Base-by-base conservation (phyloP, 257 asterid species). In the Nicotiana tomentosiformis region DNA sequence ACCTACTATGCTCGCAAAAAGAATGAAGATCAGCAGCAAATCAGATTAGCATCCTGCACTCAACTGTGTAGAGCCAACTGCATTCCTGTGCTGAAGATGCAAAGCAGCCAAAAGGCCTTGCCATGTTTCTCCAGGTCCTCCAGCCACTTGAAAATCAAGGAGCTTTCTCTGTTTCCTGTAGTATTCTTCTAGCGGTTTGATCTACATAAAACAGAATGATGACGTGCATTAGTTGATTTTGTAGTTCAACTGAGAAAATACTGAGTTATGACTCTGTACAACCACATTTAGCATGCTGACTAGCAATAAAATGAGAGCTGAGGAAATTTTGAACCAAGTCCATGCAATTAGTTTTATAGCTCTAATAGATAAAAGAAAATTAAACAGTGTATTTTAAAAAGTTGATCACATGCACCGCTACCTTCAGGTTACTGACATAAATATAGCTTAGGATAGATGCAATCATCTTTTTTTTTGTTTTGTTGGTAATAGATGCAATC, bases 61-160 rank as follows among this genome's bases (percentile, higher is more conserved):
- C 92, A 95, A 79, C 87, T 95, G 93, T 18, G 97, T 87, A 14
- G 92, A 83, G 81, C 83, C 84, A 83, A 87, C 84, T 43, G 81
- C 87, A 81, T 83, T 90, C 88, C 89, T 87, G 87, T 92, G 93
- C 84, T 87, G 94, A 82, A 96, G 97, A 88, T 94, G 97, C 90
- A 96, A 84, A 68, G 98, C 95, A 77, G 98, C 96, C 90, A 96
- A 88, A 66, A 96, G 95, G 70, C 98, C 95, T 82, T 90, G 93
- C 98, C 98, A 96, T 74, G 95, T 84, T 66, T 94, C 98, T 43
- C 89, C 94, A 35, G 96, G 91, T 35, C 90, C 93, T 62, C 91
- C 95, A 2, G 91, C 90, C 78, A 93, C 93, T 62, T 89, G 91
- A 88, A 93, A 94, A 84, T 93, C 92, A 2, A 96, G 88, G 85